phyloP scores from a whole-genome alignment of 2,329 filamentous ascomycete species.

The Dryadomyces quercivorus region DNA sequence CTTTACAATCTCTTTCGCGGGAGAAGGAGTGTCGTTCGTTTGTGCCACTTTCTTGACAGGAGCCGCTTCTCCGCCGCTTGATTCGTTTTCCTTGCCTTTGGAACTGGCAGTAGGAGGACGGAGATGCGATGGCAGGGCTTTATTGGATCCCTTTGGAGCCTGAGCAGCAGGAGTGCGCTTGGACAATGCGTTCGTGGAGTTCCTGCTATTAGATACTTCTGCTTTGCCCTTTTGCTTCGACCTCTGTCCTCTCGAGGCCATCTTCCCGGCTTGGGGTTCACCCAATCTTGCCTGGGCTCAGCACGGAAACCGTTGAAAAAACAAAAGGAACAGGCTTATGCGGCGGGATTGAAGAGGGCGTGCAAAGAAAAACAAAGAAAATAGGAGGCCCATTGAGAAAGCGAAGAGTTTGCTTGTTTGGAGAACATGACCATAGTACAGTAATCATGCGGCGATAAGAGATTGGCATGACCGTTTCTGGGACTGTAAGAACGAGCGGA shows the following conservation, averaged over 20 bases:
- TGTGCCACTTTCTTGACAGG: background rate
- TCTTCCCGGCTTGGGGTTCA: background rate
- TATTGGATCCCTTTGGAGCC: background rate
- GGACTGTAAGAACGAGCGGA: background rate
- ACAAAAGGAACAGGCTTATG: no score
- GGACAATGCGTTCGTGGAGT: background rate
- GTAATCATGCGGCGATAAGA: no score
- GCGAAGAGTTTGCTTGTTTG: background rate
- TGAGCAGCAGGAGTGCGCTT: background rate
- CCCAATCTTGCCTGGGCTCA: no score
- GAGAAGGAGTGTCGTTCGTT: background rate
- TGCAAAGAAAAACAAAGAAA: no score
- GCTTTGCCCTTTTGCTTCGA: background rate
- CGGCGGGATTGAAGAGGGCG: no score
- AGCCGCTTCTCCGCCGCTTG: background rate
- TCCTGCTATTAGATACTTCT: background rate
- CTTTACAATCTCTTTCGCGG: background rate
- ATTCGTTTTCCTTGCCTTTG: background rate
- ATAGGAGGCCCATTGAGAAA: no score
- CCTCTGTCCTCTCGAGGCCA: background rate
- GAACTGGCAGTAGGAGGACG: no score
- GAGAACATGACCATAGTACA: background rate
- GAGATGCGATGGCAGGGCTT: background rate
- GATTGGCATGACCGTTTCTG: no score
- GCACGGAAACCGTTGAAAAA: no score